A percentile compares a stretch with the other conserved stretches of the same genome.
Conservation (phyloP, 805 yeast species). For the Barnettozyma sp. region DNA sequence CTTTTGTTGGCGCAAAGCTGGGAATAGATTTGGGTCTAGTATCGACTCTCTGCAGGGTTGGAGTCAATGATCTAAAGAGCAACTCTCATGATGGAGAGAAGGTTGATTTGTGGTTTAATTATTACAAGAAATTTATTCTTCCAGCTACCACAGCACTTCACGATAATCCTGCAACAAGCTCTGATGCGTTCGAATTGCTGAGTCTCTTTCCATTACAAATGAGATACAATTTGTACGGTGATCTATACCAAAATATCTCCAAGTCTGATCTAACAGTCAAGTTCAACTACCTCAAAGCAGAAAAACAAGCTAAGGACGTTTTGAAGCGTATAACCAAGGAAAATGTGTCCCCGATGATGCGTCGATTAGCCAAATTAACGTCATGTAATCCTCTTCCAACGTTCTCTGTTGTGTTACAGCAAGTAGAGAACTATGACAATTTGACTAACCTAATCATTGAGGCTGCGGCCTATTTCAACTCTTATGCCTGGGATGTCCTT, state of each 20-base stretch:
- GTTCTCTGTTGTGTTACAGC: conserved; percentile 62
- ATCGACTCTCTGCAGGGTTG: conserved; percentile 57
- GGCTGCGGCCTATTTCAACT: conserved; percentile 67
- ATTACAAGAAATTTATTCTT: conserved; percentile 56
- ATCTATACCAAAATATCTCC: conserved; percentile 50
- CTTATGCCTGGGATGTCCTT: conserved; percentile 79
- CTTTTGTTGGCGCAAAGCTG: conserved; percentile 49
- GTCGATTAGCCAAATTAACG: conserved; percentile 63
- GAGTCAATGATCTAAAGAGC: conserved; percentile 30
- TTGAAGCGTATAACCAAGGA: conserved; percentile 79
- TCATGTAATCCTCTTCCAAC: conserved; percentile 76
- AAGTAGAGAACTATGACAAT: conserved; percentile 88
- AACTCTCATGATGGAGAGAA: conserved; percentile 15
- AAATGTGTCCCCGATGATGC: conserved; percentile 65
- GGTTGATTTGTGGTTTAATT: conserved; percentile 47
- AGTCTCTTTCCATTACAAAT: conserved; percentile 48
- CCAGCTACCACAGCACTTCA: conserved; percentile 46
- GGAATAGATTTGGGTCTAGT: conserved; percentile 43
- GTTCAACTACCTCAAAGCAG: conserved; percentile 57
- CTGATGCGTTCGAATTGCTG: conserved; percentile 53
- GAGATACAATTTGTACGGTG: conserved; percentile 77
- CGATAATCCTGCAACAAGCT: conserved; percentile 52
- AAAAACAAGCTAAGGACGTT: conserved; percentile 69
- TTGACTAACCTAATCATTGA: conserved; percentile 71
- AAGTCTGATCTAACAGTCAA: conserved; percentile 52